Percentiles rank a stretch among this genome's conserved stretches.
Conservation (phyloP, 2,329 filamentous ascomycete genomes). For the Microdochium paspali region DNA sequence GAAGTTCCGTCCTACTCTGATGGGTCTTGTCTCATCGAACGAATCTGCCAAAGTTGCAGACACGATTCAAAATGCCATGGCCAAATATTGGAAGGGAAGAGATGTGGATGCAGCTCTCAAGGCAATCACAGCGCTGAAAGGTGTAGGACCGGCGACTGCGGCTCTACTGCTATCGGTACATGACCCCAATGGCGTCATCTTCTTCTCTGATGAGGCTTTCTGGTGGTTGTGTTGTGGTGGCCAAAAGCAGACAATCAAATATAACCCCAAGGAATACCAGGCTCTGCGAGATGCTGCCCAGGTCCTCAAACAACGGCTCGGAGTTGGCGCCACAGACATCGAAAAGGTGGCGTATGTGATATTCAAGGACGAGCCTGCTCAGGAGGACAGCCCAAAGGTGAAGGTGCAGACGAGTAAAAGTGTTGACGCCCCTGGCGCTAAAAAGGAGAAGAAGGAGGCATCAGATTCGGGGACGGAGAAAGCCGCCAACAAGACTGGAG, state of each 20-base stretch:
- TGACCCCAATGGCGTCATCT: constrained; percentile 49
- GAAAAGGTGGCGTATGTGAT: constrained; percentile 66
- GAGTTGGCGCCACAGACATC: constrained; percentile 48
- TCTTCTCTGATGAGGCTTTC: constrained; percentile 76
- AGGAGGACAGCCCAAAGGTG: background rate
- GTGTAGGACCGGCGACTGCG: constrained; percentile 72
- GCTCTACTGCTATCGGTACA: constrained; percentile 62
- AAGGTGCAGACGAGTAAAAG: background rate
- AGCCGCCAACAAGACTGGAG: too few relatives aligned
- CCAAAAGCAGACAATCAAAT: constrained; percentile 49
- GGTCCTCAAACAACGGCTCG: constrained; percentile 35
- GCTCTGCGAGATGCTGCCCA: constrained; percentile 36
- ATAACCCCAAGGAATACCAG: constrained; percentile 59
- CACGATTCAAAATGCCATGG: constrained; percentile 43
- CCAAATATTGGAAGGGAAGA: constrained; percentile 27
- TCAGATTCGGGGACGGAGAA: too few relatives aligned
- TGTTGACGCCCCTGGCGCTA: too few relatives aligned
- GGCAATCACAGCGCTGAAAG: constrained; percentile 51
- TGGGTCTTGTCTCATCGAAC: constrained; percentile 56
- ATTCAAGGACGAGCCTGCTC: constrained; percentile 30
- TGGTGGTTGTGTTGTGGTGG: constrained; percentile 57
- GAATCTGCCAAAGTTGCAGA: constrained; percentile 30
- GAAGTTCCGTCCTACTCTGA: constrained; percentile 51
- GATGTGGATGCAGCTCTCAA: constrained; percentile 35
- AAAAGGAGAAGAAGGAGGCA: too few relatives aligned